phyloP scores from a whole-genome alignment of 2,329 filamentous ascomycete genomes.

The Fusarium coicis region DNA sequence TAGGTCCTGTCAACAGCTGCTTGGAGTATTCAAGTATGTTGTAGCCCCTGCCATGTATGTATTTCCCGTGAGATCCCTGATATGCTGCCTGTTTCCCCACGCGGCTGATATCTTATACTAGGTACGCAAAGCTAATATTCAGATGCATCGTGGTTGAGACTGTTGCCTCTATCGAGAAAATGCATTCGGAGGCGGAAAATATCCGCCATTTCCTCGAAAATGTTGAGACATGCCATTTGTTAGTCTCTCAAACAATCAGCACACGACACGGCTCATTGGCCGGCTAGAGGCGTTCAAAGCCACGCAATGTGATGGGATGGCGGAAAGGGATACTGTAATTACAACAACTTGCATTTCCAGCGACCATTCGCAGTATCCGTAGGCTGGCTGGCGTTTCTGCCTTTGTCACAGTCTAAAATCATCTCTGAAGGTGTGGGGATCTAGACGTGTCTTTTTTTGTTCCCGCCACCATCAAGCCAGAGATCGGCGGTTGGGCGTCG shows the following conservation, averaged over 20 bases:
- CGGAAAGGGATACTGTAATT: background rate
- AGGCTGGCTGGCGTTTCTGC: background rate
- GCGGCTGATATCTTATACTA: slow-evolving; percentile 7
- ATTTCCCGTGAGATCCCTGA: slow-evolving; percentile 12
- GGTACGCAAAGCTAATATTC: slow-evolving; percentile 32
- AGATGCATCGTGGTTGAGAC: slow-evolving; percentile 19
- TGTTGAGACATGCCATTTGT: slow-evolving; percentile 17
- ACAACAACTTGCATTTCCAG: background rate
- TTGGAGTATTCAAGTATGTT: background rate
- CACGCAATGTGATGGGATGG: slow-evolving; percentile 10
- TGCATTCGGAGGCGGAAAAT: slow-evolving; percentile 2
- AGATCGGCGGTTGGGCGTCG: slow-evolving; percentile 25
- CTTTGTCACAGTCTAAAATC: slow-evolving; percentile 13
- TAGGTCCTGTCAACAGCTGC: background rate
- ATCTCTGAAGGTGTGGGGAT: slow-evolving; percentile 11
- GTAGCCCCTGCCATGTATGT: background rate
- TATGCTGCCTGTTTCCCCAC: slow-evolving; percentile 16
- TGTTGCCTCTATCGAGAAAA: slow-evolving; percentile 25
- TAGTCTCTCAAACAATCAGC: slow-evolving; percentile 6
- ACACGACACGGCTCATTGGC: slow-evolving; percentile 7
- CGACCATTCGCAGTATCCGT: background rate
- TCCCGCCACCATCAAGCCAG: slow-evolving; percentile 22
- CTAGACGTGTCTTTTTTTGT: slow-evolving; percentile 23
- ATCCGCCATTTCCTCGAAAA: background rate
- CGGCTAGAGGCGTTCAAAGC: slow-evolving; percentile 15